Base-by-base conservation (phyloP, 139 green algal genomes). In the Tetraselmis chui region DNA sequence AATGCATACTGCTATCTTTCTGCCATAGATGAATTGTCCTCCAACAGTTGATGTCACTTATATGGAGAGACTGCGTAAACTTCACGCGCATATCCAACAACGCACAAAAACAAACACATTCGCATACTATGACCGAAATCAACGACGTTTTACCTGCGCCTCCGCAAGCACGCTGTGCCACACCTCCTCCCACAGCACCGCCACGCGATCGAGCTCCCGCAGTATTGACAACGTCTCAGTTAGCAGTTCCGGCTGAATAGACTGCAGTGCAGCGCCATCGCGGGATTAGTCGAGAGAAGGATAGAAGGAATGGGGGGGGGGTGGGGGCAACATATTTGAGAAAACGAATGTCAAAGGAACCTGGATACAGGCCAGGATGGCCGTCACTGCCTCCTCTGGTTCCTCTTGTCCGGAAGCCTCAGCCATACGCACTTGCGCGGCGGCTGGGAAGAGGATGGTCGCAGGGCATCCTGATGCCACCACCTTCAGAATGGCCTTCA, bases 101-200 rank as follows among this genome's bases (percentile, higher is more conserved):
- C n/a, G n/a, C n/a, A n/a, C n/a, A n/a, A n/a, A n/a, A n/a, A n/a
- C n/a, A n/a, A n/a, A n/a, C n/a, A n/a, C n/a, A n/a, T n/a, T n/a
- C n/a, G n/a, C n/a, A n/a, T n/a, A n/a, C n/a, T n/a, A n/a, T n/a
- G n/a, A n/a, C n/a, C n/a, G n/a, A n/a, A n/a, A n/a, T n/a, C n/a
- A n/a, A n/a, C n/a, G n/a, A n/a, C 45, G 5, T 67, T 90, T 86
- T 58, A 89, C 81, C 78, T 93, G 87, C 67, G 91, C 30, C 79
- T 93, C 87, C 1, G 76, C 31, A 78, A 95, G 83, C n/a, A 90
- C 83, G 0, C 78, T 77, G 25, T 90, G 86, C 91, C 91, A 95
- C 23, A 90, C 83, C 89, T 97, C 93, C 77, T 89, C 80, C 67
- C 82, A 86, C n/a, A 92, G 83, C n/a, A 92, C 82, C 28, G 80